Evolutionary conservation across 1,139 yeast species (phyloP).

Genomic region (Blastobotrys raffinosifermentans): DNA sequence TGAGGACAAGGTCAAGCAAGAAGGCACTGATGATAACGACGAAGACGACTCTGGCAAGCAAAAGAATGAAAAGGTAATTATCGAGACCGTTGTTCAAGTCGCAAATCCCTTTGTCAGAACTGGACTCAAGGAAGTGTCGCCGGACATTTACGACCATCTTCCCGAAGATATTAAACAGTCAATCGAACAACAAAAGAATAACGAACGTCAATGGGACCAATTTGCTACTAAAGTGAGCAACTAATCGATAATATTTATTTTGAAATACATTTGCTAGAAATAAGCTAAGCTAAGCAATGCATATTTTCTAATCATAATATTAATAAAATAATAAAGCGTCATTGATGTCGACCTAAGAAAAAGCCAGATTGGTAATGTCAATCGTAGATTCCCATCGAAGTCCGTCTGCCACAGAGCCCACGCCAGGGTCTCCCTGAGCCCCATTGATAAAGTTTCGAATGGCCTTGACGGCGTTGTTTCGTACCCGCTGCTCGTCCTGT

Average conservation of each 20-base stretch:
- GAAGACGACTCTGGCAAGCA: slow-evolving; percentile 6
- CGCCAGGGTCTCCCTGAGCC: slow-evolving; percentile 11
- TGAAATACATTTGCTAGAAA: too few relatives aligned
- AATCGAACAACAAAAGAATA: slow-evolving; percentile 56
- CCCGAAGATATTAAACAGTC: slow-evolving; percentile 56
- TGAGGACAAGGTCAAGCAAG: slow-evolving; percentile 1
- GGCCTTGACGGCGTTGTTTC: slow-evolving; percentile 28
- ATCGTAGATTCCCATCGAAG: slow-evolving; percentile 5
- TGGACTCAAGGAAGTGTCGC: slow-evolving; percentile 57
- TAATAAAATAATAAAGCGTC: too few relatives aligned
- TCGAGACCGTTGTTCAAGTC: slow-evolving; percentile 49
- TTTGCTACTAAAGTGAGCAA: too few relatives aligned
- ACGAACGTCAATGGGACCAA: slow-evolving; percentile 38
- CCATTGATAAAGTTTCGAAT: slow-evolving; percentile 27
- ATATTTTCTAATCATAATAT: not conserved
- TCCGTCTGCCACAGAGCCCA: slow-evolving; percentile 7
- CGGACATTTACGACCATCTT: slow-evolving; percentile 50
- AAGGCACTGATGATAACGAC: slow-evolving; percentile 16
- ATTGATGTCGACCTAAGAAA: not conserved
- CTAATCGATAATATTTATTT: too few relatives aligned
- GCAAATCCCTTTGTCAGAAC: slow-evolving; percentile 42
- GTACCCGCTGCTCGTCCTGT: slow-evolving; percentile 31
- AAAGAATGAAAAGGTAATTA: slow-evolving; percentile 33
- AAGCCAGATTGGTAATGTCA: not conserved
- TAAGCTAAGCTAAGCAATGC: too few relatives aligned